phyloP scores from a whole-genome alignment of 23 red algal genomes.

The Chondrus crispus region DNA sequence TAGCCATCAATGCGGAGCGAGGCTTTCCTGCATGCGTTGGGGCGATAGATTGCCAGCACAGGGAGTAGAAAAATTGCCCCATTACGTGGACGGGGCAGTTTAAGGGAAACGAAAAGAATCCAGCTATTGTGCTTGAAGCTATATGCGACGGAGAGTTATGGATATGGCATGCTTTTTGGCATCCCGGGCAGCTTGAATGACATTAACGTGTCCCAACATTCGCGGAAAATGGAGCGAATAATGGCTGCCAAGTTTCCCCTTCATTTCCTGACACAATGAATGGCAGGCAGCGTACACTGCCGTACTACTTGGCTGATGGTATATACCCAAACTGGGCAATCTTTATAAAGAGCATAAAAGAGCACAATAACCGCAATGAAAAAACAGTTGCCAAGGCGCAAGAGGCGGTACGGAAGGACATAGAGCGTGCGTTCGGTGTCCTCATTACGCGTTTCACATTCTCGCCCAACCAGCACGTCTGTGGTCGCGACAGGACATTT shows the following conservation, averaged over 20 bases:
- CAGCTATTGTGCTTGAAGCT: constrained; percentile 12
- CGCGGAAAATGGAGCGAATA: not conserved
- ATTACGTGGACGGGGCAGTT: not conserved
- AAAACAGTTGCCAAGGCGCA: not conserved
- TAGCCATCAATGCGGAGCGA: not conserved
- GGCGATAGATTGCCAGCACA: not conserved
- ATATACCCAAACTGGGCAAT: constrained; percentile 22
- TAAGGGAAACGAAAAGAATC: not conserved
- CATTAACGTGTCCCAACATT: not conserved
- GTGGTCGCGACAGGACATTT: not conserved
- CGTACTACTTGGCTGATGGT: constrained; percentile 31
- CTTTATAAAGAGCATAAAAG: not conserved
- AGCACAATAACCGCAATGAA: not conserved
- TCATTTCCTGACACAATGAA: not conserved
- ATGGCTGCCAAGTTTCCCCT: not conserved
- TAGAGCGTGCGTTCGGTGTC: constrained; percentile 15
- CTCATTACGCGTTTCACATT: not conserved
- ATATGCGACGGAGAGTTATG: not conserved
- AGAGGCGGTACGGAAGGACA: constrained; percentile 7
- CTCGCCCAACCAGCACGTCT: not conserved
- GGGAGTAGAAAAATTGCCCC: not conserved
- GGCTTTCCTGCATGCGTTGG: not conserved
- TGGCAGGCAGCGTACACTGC: not conserved
- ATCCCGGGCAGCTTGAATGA: constrained; percentile 6
- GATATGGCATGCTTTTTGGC: not conserved